Base-by-base conservation (phyloP, 805 yeast genomes). In the Saturnispora bothae region DNA sequence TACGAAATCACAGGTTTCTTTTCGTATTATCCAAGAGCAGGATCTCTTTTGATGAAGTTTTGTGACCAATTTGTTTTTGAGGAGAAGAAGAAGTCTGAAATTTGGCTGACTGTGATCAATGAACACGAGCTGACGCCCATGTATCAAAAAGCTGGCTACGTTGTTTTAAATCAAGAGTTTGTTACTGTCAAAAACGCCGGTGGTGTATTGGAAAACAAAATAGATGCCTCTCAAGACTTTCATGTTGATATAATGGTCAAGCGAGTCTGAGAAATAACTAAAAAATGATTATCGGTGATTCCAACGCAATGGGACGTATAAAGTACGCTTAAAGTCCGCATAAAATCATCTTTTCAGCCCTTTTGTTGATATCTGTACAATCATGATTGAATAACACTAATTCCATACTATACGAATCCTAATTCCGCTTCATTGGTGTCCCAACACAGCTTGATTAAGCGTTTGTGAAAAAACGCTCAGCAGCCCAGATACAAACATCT, bases 1-100 rank as follows among this genome's bases (percentile, higher is more conserved):
- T 50, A 50, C n/a, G 78, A 71, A 45, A 38, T 75, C 9, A 73
- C 81, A 0, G 69, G 68, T 5, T 67, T 69, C 42, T 66, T 77
- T 0, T 71, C 81, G 0, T 72, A 68, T 40, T 57, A 63, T 47
- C 66, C 68, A 16, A 50, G 54, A n/a, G 37, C 60, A 10, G 50
- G 65, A 2, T 38, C 39, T 4, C 38, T 59, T 10, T 43, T 56
- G 45, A 33, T 53, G 34, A 33, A 38, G 4, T 45, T 44, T 28
- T 34, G 45, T 8, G 53, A 50, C 25, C 17, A 31, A 5, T 44
- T 44, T 40, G 40, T 45, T 3, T 31, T 26, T 8, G n/a, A 27
- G 3, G 8, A 40, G 12, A 25, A 48, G 15, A 26, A 45, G 1
- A 49, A 49, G 9, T 28, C 43, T 0, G 51, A 43, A 10, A 36